Evolutionary conservation across 257 asterid species (phyloP).

Genomic region (Nicotiana noctiflora): DNA sequence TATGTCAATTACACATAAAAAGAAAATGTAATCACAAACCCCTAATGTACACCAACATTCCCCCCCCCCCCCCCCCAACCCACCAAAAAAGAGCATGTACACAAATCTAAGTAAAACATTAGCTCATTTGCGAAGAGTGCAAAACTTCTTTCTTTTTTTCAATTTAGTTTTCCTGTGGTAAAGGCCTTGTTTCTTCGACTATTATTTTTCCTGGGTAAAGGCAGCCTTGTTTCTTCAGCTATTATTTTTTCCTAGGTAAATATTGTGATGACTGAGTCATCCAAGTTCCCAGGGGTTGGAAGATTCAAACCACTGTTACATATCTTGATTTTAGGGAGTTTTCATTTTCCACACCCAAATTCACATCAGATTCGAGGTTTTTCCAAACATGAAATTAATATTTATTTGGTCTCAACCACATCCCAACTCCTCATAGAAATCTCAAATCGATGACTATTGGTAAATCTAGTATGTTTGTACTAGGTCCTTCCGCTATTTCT

Average conservation of each 20-base stretch:
- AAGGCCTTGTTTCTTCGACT: neutral
- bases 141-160: neutral
- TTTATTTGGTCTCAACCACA: neutral
- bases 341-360: neutral
- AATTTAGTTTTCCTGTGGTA: neutral
- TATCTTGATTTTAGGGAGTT: neutral
- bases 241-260: neutral
- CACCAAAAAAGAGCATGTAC: neutral
- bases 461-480: neutral
- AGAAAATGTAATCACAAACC: neutral
- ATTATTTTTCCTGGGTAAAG: neutral
- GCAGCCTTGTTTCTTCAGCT: neutral
- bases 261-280: neutral
- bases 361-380: neutral
- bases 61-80: too few species aligned
- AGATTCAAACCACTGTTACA: neutral
- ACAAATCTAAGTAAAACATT: neutral
- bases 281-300: neutral
- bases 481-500: neutral
- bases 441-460: neutral
- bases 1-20: neutral
- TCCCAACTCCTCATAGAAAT: constrained; percentile 2
- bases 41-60: neutral
- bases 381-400: neutral
- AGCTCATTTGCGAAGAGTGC: too few species aligned